Evolutionary conservation across 768 basidiomycete genomes (phyloP), one percentile per base, ranked within the genome.

Genomic region (Serendipita vermifera): DNA sequence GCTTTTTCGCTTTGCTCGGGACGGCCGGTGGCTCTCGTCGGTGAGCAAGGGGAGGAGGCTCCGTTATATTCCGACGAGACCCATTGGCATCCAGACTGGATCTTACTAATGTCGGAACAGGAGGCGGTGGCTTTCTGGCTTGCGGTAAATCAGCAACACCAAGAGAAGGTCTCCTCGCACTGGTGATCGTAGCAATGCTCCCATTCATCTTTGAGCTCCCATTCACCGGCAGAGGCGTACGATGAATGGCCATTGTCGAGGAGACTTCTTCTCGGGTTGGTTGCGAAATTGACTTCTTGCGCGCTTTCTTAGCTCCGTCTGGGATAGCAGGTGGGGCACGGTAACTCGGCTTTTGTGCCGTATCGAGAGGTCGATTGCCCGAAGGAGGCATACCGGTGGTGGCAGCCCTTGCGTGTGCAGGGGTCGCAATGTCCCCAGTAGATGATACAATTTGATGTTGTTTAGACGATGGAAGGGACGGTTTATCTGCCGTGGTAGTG

Each of bases 1-100:
- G 46, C 24, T 51, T 51, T n/a, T 51, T 51, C 22, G 46, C 26
- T 31, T 51, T 51, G 17, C 46, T 51, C 29, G 46, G 46, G 26
- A 51, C 32, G 9, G 46, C 46, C 32, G 46, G 46, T 11, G 46
- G 46, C 27, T 51, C 46, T n/a, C 46, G 9, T 51, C 46, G 20
- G 17, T 51, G 46, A 51, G 17, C 24, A 31, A 51, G 46, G 4
- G 46, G 46, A 9, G 46, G 39, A n/a, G 26, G n/a, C 9, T 22
- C 22, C 46, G 26, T 31, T 11, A 31, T 7, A 22, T 24, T 51
- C 9, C 29, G 46, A 31, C 9, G 24, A 5, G 46, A 31, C n/a
- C 46, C 24, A 15, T 29, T 51, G 5, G 46, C 26, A 51, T 51
- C 46, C 15, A 51, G 46, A 31, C 46, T 51, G 27, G 20, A n/a